phyloP scores from a whole-genome alignment of 2,329 filamentous ascomycete genomes.

The Nemania diffusa region DNA sequence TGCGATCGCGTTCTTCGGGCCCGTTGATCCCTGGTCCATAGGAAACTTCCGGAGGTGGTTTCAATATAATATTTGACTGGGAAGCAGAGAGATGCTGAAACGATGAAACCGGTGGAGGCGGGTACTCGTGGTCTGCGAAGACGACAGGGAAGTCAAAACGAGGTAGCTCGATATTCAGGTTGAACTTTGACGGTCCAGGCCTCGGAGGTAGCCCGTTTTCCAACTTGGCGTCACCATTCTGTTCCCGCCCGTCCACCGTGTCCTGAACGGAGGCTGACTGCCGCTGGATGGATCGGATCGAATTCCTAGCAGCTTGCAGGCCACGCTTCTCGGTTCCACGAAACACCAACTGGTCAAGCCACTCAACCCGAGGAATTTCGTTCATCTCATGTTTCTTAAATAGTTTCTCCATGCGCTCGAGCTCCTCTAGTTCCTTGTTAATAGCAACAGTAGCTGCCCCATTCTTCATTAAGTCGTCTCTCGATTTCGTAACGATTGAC shows the following conservation, averaged over 20 bases:
- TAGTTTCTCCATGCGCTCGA: slow-evolving; percentile 87
- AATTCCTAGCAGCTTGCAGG: slow-evolving; percentile 70
- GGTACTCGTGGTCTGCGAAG: slow-evolving; percentile 94
- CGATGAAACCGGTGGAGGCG: slow-evolving; percentile 82
- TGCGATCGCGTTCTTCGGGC: slow-evolving; percentile 65
- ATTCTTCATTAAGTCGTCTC: slow-evolving; percentile 61
- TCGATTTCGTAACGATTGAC: slow-evolving; percentile 68
- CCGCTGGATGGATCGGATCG: slow-evolving; percentile 67
- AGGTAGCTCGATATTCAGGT: slow-evolving; percentile 89
- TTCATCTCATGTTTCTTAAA: slow-evolving; percentile 99
- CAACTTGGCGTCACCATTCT: slow-evolving; percentile 46
- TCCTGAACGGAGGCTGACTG: slow-evolving; percentile 52
- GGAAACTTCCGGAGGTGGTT: slow-evolving; percentile 87
- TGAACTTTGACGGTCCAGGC: slow-evolving; percentile 70
- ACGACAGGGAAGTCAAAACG: slow-evolving; percentile 96
- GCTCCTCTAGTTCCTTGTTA: slow-evolving; percentile 82
- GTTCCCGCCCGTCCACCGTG: slow-evolving; percentile 50
- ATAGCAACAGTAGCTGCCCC: slow-evolving; percentile 56
- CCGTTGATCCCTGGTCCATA: slow-evolving; percentile 90
- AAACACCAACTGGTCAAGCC: slow-evolving; percentile 95
- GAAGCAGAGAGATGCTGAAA: slow-evolving; percentile 72
- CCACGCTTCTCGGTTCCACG: slow-evolving; percentile 85
- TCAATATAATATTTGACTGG: slow-evolving; percentile 75
- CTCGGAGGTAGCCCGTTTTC: slow-evolving; percentile 58
- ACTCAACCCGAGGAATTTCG: slow-evolving; percentile 90